Evolutionary conservation across 306 rosid species (phyloP), one percentile per base, ranked within the genome.

Genomic region (Glycine tomentella): DNA sequence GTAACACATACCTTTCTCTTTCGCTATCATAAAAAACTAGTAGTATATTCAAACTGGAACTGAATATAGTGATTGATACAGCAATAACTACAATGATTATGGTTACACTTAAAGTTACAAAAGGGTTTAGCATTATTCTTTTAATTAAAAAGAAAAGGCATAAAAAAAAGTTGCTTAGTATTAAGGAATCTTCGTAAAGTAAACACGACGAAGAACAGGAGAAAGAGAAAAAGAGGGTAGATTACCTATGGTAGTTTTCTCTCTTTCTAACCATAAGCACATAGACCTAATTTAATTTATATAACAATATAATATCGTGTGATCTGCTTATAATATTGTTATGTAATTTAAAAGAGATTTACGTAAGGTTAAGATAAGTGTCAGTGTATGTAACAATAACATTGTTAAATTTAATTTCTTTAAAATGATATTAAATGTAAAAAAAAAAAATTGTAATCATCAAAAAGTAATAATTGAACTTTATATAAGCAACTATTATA

Each of bases 11-110:
- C 51, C 63, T 15, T 77, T 57, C 75, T 57, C 82, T 80, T 80
- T 51, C 34, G 13, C 50, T 40, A 25, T 15, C 16, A 6, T 69
- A 45, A 8, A 45, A 46, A 9, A 46, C 36, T 10, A 44, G n/a
- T 20, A 38, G 9, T 50, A 58, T 68, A 68, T 68, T 49, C 74
- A 63, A 40, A 44, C 55, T 58, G n/a, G 12, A 59, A 74, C 25
- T 66, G 52, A 8, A 49, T 63, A 52, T 25, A 36, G 75, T 75
- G 49, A 69, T 69, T 77, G 83, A 33, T 51, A 69, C 76, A 53
- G 12, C 59, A 63, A 68, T 55, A 59, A 46, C 80, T 48, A 73
- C 44, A 82, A 70, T 74, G 75, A 74, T 62, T 64, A 64, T 46
- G 61, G 62, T 16, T 68, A 40, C 76, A 62, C 49, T 78, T 57